Evolutionary conservation across 2,329 filamentous ascomycete species (phyloP).

Genomic region (Amauroascus niger): DNA sequence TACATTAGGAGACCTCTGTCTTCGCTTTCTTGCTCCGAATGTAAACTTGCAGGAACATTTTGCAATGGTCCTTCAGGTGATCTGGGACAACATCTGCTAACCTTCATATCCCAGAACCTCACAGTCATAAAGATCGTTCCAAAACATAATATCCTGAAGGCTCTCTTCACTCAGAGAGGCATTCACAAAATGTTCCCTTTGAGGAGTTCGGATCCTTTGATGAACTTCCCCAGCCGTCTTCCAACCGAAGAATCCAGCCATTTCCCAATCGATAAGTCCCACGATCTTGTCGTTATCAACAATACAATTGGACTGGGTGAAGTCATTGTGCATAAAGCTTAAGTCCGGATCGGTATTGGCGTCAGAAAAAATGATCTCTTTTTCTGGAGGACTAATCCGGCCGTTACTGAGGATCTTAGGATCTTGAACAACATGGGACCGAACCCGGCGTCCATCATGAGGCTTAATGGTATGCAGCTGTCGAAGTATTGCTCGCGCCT

Average conservation of each 20-base stretch:
- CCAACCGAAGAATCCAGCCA: slow-evolving; percentile 33
- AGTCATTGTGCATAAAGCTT: slow-evolving; percentile 30
- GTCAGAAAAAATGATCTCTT: slow-evolving; percentile 27
- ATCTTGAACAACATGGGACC: slow-evolving; percentile 11
- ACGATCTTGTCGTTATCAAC: slow-evolving; percentile 30
- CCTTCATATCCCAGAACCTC: not conserved
- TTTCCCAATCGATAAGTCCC: slow-evolving; percentile 31
- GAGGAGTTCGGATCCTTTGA: not conserved
- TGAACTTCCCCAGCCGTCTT: slow-evolving; percentile 29
- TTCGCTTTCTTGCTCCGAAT: too few species aligned
- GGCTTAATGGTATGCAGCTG: slow-evolving; percentile 16
- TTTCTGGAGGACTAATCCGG: slow-evolving; percentile 22
- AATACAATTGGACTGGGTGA: slow-evolving; percentile 31
- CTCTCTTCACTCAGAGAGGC: not conserved
- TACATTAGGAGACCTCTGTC: too few species aligned
- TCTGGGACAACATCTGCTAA: too few species aligned
- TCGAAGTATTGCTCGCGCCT: slow-evolving; percentile 29
- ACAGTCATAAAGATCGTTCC: slow-evolving; percentile 6
- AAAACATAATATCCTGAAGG: slow-evolving; percentile 7
- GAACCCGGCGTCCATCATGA: slow-evolving; percentile 2
- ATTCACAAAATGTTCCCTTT: slow-evolving; percentile 2
- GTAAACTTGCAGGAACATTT: too few species aligned
- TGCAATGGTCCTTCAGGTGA: too few species aligned
- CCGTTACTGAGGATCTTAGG: slow-evolving; percentile 3
- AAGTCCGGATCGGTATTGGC: slow-evolving; percentile 23